Evolutionary conservation across 176 grass and related monocot genomes (phyloP).

Genomic region (Oryza longistaminata): DNA sequence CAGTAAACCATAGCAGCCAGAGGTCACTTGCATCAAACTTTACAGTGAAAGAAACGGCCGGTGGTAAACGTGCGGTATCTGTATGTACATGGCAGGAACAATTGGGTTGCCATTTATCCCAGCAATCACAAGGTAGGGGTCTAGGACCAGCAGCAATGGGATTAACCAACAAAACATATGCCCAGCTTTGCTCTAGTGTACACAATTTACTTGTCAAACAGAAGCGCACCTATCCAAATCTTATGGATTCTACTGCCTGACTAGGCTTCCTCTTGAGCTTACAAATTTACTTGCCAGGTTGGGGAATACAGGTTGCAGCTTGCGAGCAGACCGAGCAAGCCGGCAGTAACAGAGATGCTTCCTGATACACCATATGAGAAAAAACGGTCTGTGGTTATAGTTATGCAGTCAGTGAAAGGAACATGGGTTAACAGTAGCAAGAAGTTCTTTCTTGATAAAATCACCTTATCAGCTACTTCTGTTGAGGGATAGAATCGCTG

Average conservation of each 20-base stretch:
- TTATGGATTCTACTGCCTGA: slow-evolving; percentile 1
- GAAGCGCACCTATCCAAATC: not conserved
- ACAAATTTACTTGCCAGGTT: not conserved
- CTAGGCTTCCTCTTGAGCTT: not conserved
- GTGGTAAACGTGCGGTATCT: not conserved
- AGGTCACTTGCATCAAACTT: not conserved
- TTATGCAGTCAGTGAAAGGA: not conserved
- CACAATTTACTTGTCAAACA: slow-evolving; percentile 17
- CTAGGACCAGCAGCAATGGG: not conserved
- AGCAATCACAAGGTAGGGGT: slow-evolving; percentile 11
- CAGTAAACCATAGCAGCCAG: not conserved
- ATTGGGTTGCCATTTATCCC: slow-evolving; percentile 5
- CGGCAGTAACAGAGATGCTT: not conserved
- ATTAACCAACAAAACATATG: not conserved
- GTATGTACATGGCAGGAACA: slow-evolving; percentile 14
- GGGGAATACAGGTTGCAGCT: not conserved
- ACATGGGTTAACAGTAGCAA: not conserved
- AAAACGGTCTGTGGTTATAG: not conserved
- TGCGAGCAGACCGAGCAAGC: not conserved
- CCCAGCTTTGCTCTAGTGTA: slow-evolving; percentile 1
- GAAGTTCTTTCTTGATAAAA: not conserved
- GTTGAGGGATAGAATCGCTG: slow-evolving; percentile 52
- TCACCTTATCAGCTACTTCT: slow-evolving; percentile 43
- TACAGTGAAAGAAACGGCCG: not conserved
- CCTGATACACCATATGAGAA: slow-evolving; percentile 11